Evolutionary conservation across 805 yeast genomes (phyloP).

Genomic region (Yarrowia divulgata): DNA sequence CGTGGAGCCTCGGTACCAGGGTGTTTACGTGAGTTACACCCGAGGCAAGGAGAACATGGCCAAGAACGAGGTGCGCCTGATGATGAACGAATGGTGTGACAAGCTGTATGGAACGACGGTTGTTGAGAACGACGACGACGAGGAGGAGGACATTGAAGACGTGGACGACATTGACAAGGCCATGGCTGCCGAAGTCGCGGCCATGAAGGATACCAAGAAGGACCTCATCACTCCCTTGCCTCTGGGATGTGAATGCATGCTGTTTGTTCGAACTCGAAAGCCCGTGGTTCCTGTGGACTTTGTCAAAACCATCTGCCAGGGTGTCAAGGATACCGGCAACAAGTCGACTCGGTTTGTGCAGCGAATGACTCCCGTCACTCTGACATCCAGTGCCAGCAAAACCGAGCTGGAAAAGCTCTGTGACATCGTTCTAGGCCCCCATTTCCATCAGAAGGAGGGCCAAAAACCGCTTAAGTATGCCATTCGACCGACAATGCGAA

Average conservation of each 20-base stretch:
- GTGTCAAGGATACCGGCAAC: conserved; percentile 56
- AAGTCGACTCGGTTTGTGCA: conserved; percentile 78
- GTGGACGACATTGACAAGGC: conserved; percentile 67
- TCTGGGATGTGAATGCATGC: conserved; percentile 58
- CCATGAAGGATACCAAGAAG: conserved; percentile 55
- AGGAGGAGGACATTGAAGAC: conserved; percentile 53
- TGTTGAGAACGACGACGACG: conserved; percentile 53
- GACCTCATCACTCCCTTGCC: conserved; percentile 43
- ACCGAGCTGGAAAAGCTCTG: conserved; percentile 72
- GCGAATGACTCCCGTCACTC: conserved; percentile 79
- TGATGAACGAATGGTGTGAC: conserved; percentile 59
- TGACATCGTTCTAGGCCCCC: conserved; percentile 65
- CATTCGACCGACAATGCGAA: conserved; percentile 77
- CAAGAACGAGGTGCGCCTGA: conserved; percentile 69
- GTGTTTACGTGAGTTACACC: conserved; percentile 88
- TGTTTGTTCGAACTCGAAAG: conserved; percentile 78
- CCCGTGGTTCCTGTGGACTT: conserved; percentile 82
- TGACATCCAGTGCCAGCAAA: conserved; percentile 73
- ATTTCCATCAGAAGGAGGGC: conserved; percentile 61
- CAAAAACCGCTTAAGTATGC: conserved; percentile 65
- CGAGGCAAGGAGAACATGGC: conserved; percentile 81
- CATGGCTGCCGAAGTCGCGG: conserved; percentile 68
- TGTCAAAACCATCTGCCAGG: conserved; percentile 68
- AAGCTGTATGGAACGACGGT: conserved; percentile 2
- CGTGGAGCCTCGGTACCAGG: conserved; percentile 84